Evolutionary conservation across 73 alveolate genomes (phyloP), one percentile per base, ranked within the genome.

Genomic region (Paramecium sonneborni): DNA sequence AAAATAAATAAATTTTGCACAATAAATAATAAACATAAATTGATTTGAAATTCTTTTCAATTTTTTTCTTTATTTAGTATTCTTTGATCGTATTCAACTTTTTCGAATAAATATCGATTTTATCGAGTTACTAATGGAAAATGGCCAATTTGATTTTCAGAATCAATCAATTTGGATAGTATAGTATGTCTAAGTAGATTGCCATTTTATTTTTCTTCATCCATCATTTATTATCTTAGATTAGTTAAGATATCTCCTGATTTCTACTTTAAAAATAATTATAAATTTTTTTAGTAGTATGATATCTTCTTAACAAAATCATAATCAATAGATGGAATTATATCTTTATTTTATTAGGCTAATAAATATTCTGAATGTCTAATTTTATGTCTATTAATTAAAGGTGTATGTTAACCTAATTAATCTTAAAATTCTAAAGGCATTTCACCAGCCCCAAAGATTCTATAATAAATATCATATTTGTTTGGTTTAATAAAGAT

Each of bases 351-450:
- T 79, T 38, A 30, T 46, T 23, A 39, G 6, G 84, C 39, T 21
- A 11, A 43, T 79, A 10, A 46, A 79, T 41, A 20, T 8, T 79
- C 76, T 43, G 28, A 30, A 24, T 43, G 39, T 79, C 55, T 38
- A 0, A 79, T 38, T 44, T 79, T 30, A 37, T 41, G 39, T 12
- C 28, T 24, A 20, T 5, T 43, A 15, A 79, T 79, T 21, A 18
- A 20, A 0, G 90, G 90, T 8, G 15, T 23, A 20, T 18, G 3
- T 23, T 79, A 14, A 20, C 72, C 62, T 79, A 79, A 79, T 43
- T 79, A 46, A 30, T 79, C 90, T 12, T 79, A 44, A 79, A 30
- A 79, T 43, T 79, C 76, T 43, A 79, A 46, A 12, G 90, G 90
- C 26, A 79, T 1, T 18, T 79, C 90, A 11, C 90, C 90, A 20